Conservation (phyloP, 2,329 filamentous ascomycete genomes). For the Didymella segeticola region DNA sequence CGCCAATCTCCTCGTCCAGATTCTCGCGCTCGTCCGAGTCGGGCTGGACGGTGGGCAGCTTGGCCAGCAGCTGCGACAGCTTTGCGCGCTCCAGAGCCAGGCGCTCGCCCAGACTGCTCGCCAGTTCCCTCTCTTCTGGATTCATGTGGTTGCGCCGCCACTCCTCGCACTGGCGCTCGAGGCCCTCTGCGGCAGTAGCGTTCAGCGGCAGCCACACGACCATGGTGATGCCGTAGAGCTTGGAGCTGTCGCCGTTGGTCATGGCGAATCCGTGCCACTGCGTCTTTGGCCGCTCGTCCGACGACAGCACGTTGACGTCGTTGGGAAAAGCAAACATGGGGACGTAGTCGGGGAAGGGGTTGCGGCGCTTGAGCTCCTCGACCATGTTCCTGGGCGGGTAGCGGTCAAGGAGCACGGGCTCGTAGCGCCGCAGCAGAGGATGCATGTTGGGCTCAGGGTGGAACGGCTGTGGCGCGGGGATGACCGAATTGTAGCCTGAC, state of each 20-base stretch:
- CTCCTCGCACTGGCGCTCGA: conserved; percentile 68
- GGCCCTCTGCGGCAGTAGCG: conserved; percentile 78
- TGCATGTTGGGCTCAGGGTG: conserved; percentile 93
- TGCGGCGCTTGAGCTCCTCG: conserved; percentile 80
- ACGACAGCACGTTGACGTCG: conserved; percentile 95
- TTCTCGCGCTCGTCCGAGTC: conserved; percentile 81
- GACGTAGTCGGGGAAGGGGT: conserved; percentile 93
- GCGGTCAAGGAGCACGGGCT: conserved; percentile 92
- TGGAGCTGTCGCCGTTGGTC: conserved; percentile 91
- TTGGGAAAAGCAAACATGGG: conserved; percentile 99
- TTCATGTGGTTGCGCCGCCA: conserved; percentile 75
- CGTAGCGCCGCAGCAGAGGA: conserved; percentile 89
- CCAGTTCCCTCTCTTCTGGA: conserved; percentile 86
- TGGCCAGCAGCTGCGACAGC: conserved; percentile 83
- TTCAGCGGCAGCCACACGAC: conserved; percentile 93
- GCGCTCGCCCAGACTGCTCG: conserved; percentile 87
- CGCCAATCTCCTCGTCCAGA: conserved; percentile 92
- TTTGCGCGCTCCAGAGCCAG: conserved; percentile 88
- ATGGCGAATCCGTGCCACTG: conserved; percentile 99
- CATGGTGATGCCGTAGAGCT: conserved; percentile 88
- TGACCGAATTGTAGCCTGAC: conserved; percentile 98
- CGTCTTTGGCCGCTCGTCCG: conserved; percentile 90
- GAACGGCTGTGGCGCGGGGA: conserved; percentile 89
- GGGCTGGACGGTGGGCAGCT: conserved; percentile 79
- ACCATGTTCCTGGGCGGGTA: conserved; percentile 85